Percentiles rank a stretch among this genome's conserved stretches.
phyloP scores from a whole-genome alignment of 805 yeast genomes.

The Yamadazyma kitorensis region DNA sequence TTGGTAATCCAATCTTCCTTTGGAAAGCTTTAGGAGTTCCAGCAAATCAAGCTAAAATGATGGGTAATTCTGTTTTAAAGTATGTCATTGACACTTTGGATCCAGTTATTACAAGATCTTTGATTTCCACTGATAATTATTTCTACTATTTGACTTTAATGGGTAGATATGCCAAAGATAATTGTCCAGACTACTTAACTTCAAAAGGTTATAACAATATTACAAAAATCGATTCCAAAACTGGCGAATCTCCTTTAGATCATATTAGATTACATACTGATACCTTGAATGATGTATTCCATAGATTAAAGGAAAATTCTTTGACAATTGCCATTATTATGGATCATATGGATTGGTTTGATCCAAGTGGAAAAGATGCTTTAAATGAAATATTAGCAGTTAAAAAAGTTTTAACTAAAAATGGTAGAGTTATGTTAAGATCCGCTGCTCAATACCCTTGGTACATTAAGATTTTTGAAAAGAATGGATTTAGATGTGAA shows the following conservation, averaged over 20 bases:
- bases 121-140: constrained; percentile 70
- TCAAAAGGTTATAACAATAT: constrained; percentile 54
- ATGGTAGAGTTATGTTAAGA: constrained; percentile 75
- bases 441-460: constrained; percentile 74
- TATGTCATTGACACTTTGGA: constrained; percentile 78
- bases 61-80: constrained; percentile 67
- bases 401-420: constrained; percentile 56
- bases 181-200: constrained; percentile 77
- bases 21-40: constrained; percentile 94
- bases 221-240: constrained; percentile 24
- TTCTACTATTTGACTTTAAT: constrained; percentile 68
- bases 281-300: constrained; percentile 70
- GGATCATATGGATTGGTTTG: constrained; percentile 95
- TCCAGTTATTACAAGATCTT: constrained; percentile 62
- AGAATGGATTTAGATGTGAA: constrained; percentile 61
- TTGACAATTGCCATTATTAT: constrained; percentile 76
- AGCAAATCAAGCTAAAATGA: constrained; percentile 76
- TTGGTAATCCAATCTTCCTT: constrained; percentile 81
- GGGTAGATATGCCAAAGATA: constrained; percentile 57
- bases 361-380: constrained; percentile 62
- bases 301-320: constrained; percentile 57
- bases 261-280: constrained; percentile 78
- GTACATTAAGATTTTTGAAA: constrained; percentile 70
- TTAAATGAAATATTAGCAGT: constrained; percentile 63
- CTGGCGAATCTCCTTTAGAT: constrained; percentile 52